Conservation (phyloP, 805 yeast genomes). For the Spathaspora girioi region DNA sequence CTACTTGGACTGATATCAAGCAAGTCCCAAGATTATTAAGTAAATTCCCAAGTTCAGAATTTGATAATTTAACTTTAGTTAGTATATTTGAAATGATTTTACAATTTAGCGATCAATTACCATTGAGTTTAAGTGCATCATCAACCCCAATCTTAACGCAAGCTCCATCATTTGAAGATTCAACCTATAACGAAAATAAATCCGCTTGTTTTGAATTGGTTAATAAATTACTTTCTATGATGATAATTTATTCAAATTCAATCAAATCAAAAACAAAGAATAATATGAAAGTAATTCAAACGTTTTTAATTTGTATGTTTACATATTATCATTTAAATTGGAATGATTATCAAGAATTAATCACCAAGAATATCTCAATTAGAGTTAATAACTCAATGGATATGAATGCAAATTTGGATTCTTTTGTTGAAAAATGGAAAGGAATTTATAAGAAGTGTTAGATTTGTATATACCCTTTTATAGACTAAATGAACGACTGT, state of each 20-base stretch:
- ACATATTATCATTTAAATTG: conserved; percentile 41
- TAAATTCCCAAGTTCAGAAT: conserved; percentile 19
- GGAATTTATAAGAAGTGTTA: conserved; percentile 22
- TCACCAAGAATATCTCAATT: conserved; percentile 31
- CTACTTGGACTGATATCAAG: conserved; percentile 24
- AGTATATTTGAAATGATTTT: conserved; percentile 29
- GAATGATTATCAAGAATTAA: conserved; percentile 32
- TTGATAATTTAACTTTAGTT: conserved; percentile 27
- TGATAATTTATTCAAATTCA: conserved; percentile 33
- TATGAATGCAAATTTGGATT: conserved; percentile 28
- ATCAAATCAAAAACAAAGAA: conserved; percentile 27
- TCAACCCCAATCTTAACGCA: conserved; percentile 30
- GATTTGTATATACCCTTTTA: background rate
- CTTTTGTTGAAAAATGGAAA: conserved; percentile 38
- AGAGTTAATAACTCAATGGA: conserved; percentile 34
- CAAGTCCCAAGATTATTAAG: conserved; percentile 17
- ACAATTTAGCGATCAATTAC: conserved; percentile 40
- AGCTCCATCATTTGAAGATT: background rate
- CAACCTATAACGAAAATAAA: conserved; percentile 1
- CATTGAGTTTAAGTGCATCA: conserved; percentile 43
- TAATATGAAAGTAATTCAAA: conserved; percentile 25
- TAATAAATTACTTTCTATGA: conserved; percentile 29
- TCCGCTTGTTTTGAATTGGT: conserved; percentile 26
- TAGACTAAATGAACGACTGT: background rate
- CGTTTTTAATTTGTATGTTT: conserved; percentile 30